A percentile compares a stretch with the other conserved stretches of the same genome.
Evolutionary conservation across 179 eudicot species (phyloP).

Genomic region (Pouteria campechiana): DNA sequence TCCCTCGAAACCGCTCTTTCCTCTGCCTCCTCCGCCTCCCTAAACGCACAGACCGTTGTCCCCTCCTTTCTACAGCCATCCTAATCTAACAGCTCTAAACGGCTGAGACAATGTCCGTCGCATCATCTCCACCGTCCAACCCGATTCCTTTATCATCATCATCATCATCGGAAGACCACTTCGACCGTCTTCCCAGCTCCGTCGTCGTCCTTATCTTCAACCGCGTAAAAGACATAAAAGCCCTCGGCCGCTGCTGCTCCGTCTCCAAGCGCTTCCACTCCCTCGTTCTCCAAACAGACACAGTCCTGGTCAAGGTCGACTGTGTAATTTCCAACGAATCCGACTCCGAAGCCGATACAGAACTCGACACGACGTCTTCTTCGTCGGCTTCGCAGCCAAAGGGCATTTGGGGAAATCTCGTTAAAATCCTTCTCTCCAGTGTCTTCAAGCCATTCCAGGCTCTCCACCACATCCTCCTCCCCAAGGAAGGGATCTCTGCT

Average conservation of each 20-base stretch:
- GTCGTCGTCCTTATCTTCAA: slow-evolving; percentile 29
- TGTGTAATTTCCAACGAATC: neutral
- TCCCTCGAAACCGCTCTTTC: too few relatives aligned
- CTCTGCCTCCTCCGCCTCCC: too few relatives aligned
- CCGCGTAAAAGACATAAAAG: slow-evolving; percentile 33
- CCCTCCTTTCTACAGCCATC: too few relatives aligned
- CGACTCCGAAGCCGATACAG: neutral
- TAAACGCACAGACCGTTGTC: too few relatives aligned
- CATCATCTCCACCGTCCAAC: too few relatives aligned
- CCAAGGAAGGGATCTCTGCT: slow-evolving; percentile 7
- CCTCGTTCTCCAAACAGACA: slow-evolving; percentile 23
- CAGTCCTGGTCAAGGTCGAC: slow-evolving; percentile 2
- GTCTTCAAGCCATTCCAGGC: slow-evolving; percentile 15
- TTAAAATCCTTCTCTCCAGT: too few relatives aligned
- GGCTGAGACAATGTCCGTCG: too few relatives aligned
- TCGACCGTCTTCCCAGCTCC: slow-evolving; percentile 51
- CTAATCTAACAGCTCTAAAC: too few relatives aligned
- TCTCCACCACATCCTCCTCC: slow-evolving; percentile 1
- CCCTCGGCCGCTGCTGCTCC: slow-evolving; percentile 28
- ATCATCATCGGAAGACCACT: too few relatives aligned
- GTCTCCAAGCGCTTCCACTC: slow-evolving; percentile 43
- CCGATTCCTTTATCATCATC: too few relatives aligned
- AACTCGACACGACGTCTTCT: slow-evolving; percentile 5
- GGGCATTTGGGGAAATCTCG: too few relatives aligned
- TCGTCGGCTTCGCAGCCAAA: neutral